Conservation (phyloP, 176 grass and related monocot species). For the Triticum urartu region DNA sequence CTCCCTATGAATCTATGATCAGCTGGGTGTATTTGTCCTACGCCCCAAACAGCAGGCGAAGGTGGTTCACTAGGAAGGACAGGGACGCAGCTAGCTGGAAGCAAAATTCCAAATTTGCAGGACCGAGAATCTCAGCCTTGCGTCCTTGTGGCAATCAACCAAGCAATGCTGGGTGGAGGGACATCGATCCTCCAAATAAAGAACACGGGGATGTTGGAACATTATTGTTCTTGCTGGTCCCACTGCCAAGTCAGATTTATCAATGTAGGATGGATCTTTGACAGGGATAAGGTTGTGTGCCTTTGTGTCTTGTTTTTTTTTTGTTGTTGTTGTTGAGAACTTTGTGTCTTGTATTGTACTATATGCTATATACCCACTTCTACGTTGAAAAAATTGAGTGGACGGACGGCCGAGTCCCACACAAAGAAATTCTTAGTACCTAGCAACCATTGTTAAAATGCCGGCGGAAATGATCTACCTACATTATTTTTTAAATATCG, state of each 20-base stretch:
- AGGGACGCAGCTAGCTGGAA: not conserved
- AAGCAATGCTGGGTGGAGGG: not conserved
- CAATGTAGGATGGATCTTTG: not conserved
- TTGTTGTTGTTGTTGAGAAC: too few species aligned
- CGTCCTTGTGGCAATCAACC: slow-evolving; percentile 19
- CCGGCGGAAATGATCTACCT: too few species aligned
- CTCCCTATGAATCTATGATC: not conserved
- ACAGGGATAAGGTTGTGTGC: not conserved
- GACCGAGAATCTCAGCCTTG: not conserved
- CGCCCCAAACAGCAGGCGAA: not conserved
- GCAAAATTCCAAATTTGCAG: not conserved
- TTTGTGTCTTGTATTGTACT: too few species aligned
- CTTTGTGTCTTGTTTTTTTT: too few species aligned
- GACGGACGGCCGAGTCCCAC: too few species aligned
- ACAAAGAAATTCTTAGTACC: not conserved
- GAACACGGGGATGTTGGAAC: not conserved
- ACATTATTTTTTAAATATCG: too few species aligned
- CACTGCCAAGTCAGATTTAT: not conserved
- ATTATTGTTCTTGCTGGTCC: not conserved
- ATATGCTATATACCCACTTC: too few species aligned
- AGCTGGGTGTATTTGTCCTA: not conserved
- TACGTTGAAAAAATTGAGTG: not conserved
- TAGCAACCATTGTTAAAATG: not conserved
- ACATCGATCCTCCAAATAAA: too few species aligned
- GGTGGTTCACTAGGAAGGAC: not conserved